Base-by-base conservation (phyloP, 768 basidiomycete species). In the Tephrocybe rancida region DNA sequence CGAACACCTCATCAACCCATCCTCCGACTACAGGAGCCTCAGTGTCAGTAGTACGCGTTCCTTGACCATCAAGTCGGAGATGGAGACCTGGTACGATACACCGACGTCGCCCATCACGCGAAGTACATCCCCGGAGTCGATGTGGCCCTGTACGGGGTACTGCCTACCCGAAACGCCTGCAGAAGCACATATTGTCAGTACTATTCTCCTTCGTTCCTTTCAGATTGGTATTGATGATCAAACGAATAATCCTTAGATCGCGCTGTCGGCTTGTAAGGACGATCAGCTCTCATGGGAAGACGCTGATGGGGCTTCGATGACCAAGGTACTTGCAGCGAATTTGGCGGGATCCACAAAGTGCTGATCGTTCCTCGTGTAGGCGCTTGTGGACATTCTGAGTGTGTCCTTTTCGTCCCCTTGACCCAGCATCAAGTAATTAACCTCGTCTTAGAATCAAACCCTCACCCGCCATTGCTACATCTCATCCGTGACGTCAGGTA, bases 201-300 rank as follows among this genome's bases (percentile, higher is more conserved):
- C 24, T 26, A 14, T 5, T 27, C 29, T 21, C 13, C 9, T 19
- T 48, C 18, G 2, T 30, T 49, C 9, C 2, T 9, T 10, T 42
- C 21, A 3, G 24, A 8, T 39, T 13, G 5, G 9, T 16, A 6
- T 35, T 8, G 39, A 35, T 34, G 27, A 46, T 16, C 16, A 13
- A 37, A 9, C 4, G 35, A 25, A 1, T 30, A 10, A 43, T 21
- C 3, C 8, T 11, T 30, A 76, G 73, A 70, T 75, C 19, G 69
- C 71, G 8, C 42, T 77, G 30, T 67, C 71, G 0, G 71, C 74
- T 0, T 68, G 71, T 9, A 70, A 70, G 47, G 75, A 77, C 50
- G 62, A 65, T 19, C 73, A 77, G 53, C 46, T 64, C 25, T 64
- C 74, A 13, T 75, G 73, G 73, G 71, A 75, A 29, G 69, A 67